Evolutionary conservation across 768 basidiomycete species (phyloP).

Genomic region (Suillus fuscotomentosus): DNA sequence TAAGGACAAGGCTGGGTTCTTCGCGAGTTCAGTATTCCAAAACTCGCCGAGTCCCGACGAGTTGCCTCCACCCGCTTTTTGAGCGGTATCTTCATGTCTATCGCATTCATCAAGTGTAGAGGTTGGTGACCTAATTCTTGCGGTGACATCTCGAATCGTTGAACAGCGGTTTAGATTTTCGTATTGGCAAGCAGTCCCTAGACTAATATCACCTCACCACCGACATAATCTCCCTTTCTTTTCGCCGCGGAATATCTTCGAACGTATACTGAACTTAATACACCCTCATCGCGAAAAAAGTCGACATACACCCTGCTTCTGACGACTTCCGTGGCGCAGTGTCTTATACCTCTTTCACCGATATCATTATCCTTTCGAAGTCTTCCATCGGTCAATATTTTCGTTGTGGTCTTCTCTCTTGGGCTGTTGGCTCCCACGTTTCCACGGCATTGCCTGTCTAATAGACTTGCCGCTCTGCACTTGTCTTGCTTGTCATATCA

Average conservation of each 20-base stretch:
- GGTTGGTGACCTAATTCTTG: constrained; percentile 29
- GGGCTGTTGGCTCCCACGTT: constrained; percentile 32
- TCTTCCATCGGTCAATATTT: constrained; percentile 27
- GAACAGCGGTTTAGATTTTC: constrained; percentile 34
- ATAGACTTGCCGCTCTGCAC: constrained; percentile 29
- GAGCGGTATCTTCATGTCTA: constrained; percentile 36
- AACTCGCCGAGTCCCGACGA: constrained; percentile 85
- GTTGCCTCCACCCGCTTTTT: constrained; percentile 66
- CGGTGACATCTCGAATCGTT: background rate
- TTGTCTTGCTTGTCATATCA: constrained; percentile 17
- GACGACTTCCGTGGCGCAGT: constrained; percentile 19
- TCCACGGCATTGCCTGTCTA: constrained; percentile 22
- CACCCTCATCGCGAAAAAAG: constrained; percentile 5
- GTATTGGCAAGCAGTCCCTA: constrained; percentile 35
- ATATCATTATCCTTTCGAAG: constrained; percentile 47
- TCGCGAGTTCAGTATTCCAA: constrained; percentile 82
- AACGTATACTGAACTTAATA: constrained; percentile 24
- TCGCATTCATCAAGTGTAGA: constrained; percentile 34
- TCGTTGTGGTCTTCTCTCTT: constrained; percentile 25
- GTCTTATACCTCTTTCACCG: constrained; percentile 28
- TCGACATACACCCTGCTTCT: constrained; percentile 8
- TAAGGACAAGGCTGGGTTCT: constrained; percentile 49
- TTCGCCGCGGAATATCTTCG: constrained; percentile 25
- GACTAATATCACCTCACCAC: constrained; percentile 34
- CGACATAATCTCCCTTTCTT: constrained; percentile 26